These are phyloP conservation scores for Macaranga tanarius DNA, from an alignment of 441 rosid genomes.

Conservation along the genomic window DNA sequence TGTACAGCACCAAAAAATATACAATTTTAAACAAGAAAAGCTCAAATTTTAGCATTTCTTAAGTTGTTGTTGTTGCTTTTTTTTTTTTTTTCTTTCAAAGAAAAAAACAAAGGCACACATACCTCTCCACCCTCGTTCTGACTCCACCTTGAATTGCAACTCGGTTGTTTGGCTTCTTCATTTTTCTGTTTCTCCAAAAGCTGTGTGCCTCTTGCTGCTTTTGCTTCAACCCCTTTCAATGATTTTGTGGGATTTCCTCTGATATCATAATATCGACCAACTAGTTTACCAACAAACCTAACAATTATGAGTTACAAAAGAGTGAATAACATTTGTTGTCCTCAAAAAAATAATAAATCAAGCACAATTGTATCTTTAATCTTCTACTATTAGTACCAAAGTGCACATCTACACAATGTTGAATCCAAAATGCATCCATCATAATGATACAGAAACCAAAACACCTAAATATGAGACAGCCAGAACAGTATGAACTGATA, in stretches of 20 bases:
- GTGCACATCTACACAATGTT: not conserved
- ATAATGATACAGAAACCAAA: too few relatives aligned
- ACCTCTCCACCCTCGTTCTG: slow-evolving; percentile 94
- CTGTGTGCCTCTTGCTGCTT: slow-evolving; percentile 86
- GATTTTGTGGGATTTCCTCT: slow-evolving; percentile 79
- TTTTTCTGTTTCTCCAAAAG: slow-evolving; percentile 82
- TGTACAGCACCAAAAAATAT: not conserved
- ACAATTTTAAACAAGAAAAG: not conserved
- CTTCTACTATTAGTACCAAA: not conserved
- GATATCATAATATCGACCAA: slow-evolving; percentile 76
- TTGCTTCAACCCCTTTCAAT: slow-evolving; percentile 87
- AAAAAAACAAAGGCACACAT: too few relatives aligned
- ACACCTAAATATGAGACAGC: not conserved
- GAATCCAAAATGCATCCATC: not conserved
- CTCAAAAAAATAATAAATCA: not conserved
- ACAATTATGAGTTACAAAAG: slow-evolving; percentile 5
- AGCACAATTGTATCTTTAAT: too few relatives aligned
- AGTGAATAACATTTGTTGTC: not conserved
- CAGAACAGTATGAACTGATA: too few relatives aligned
- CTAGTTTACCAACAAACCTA: slow-evolving; percentile 79
- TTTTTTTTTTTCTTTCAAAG: too few relatives aligned
- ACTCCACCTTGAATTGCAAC: slow-evolving; percentile 95
- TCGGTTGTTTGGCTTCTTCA: slow-evolving; percentile 82
- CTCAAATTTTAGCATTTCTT: not conserved
- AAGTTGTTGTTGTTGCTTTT: too few relatives aligned